These are phyloP conservation scores for Sarocladium brachiariae DNA, from an alignment of 2,329 filamentous ascomycete genomes.

Conservation along the genomic window DNA sequence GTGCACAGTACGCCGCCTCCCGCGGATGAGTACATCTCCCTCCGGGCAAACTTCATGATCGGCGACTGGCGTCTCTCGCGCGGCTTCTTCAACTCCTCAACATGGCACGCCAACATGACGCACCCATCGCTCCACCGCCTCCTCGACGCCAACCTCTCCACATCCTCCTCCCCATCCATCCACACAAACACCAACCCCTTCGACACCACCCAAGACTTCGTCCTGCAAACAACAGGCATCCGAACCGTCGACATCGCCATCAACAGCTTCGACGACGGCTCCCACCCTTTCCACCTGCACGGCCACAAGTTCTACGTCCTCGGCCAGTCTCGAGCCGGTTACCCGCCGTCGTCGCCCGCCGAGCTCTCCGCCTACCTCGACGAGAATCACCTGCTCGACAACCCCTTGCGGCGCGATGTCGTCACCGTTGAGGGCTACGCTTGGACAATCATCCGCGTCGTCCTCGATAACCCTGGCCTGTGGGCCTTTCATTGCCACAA, in stretches of 20 bases:
- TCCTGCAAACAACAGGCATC: conserved; percentile 43
- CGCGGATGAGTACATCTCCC: conserved; percentile 33
- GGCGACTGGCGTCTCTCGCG: conserved; percentile 45
- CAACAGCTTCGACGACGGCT: conserved; percentile 49
- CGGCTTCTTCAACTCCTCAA: conserved; percentile 47
- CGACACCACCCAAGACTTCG: conserved; percentile 30
- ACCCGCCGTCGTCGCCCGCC: conserved; percentile 26
- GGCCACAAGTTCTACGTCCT: conserved; percentile 50
- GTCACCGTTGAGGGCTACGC: conserved; percentile 46
- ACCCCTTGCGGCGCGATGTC: conserved; percentile 33
- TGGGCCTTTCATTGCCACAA: conserved; percentile 44
- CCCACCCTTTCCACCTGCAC: conserved; percentile 20
- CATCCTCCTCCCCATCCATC: not conserved
- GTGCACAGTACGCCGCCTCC: conserved; percentile 27
- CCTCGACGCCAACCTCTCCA: conserved; percentile 18
- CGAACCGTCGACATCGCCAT: conserved; percentile 51
- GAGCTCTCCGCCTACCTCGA: conserved; percentile 19
- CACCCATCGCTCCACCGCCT: conserved; percentile 29
- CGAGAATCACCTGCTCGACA: conserved; percentile 17
- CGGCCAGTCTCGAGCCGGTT: conserved; percentile 20
- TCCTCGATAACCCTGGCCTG: conserved; percentile 50
- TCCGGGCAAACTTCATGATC: conserved; percentile 50
- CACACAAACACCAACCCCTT: conserved; percentile 22
- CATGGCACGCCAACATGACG: conserved; percentile 35
- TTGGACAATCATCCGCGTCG: conserved; percentile 47